A percentile compares a stretch with the other conserved stretches of the same genome.
These are phyloP conservation scores for Cicer judaicum DNA, from an alignment of 306 rosid genomes.

Conservation along the genomic window DNA sequence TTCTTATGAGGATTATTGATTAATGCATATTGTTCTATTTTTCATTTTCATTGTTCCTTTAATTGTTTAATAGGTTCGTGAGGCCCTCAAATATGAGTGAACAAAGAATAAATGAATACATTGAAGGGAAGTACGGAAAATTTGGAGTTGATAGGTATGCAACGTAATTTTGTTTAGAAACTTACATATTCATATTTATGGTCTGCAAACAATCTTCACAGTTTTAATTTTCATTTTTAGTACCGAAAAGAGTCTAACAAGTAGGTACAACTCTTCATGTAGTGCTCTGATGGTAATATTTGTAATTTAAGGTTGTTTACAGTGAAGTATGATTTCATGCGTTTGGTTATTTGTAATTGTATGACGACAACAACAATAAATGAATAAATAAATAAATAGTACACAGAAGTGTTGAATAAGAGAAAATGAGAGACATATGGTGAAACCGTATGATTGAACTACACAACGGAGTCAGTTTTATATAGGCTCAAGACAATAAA, in stretches of 20 bases:
- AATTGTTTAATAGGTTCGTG: conserved; percentile 76
- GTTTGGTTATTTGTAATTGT: conserved; percentile 7
- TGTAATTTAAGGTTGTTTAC: conserved; percentile 24
- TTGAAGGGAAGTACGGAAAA: conserved; percentile 91
- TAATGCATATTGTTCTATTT: conserved; percentile 3
- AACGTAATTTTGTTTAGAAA: conserved; percentile 29
- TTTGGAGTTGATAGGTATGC: conserved; percentile 88
- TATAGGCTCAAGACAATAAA: too few relatives aligned
- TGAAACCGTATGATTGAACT: too few relatives aligned
- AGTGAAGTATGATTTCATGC: conserved; percentile 25
- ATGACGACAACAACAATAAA: neutral
- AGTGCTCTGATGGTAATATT: conserved; percentile 20
- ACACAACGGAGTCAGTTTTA: too few relatives aligned
- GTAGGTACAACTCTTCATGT: conserved; percentile 13
- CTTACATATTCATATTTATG: conserved; percentile 28
- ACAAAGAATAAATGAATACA: conserved; percentile 72
- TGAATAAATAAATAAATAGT: neutral
- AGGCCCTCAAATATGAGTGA: conserved; percentile 83
- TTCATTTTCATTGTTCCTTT: conserved; percentile 41
- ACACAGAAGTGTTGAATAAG: too few relatives aligned
- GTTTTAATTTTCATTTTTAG: conserved; percentile 22
- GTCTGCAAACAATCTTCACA: conserved; percentile 24
- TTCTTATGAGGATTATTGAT: conserved; percentile 9
- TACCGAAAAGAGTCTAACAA: conserved; percentile 1
- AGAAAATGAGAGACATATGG: too few relatives aligned